These are phyloP conservation scores for Scheffersomyces parashehatae DNA, from an alignment of 1,139 yeast genomes.

Conservation along the genomic window DNA sequence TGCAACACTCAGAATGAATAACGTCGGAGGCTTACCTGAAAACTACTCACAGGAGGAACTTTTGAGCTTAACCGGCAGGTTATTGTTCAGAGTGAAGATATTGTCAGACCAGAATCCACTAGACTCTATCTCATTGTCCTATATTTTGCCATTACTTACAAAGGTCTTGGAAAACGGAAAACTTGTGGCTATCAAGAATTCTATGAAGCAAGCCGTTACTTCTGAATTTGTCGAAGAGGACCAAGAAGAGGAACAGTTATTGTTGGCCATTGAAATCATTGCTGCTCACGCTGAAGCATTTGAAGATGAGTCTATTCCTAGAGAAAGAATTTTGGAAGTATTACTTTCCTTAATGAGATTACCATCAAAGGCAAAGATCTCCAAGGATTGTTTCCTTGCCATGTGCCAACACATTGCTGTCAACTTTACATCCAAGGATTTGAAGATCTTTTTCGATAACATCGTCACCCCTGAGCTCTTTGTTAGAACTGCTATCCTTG, in stretches of 20 bases:
- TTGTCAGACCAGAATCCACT: slow-evolving; percentile 72
- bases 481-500: slow-evolving; percentile 78
- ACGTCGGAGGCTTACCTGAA: slow-evolving; percentile 40
- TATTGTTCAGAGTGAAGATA: slow-evolving; percentile 74
- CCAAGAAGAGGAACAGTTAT: slow-evolving; percentile 82
- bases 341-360: slow-evolving; percentile 67
- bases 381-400: slow-evolving; percentile 80
- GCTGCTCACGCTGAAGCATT: slow-evolving; percentile 76
- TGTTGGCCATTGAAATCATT: slow-evolving; percentile 76
- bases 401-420: slow-evolving; percentile 74
- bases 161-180: slow-evolving; percentile 65
- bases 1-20: slow-evolving; percentile 60
- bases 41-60: slow-evolving; percentile 53
- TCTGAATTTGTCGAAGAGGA: slow-evolving; percentile 77
- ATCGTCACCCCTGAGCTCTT: slow-evolving; percentile 64
- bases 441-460: slow-evolving; percentile 58
- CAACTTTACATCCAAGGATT: slow-evolving; percentile 56
- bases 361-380: slow-evolving; percentile 76
- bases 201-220: slow-evolving; percentile 48
- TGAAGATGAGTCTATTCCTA: slow-evolving; percentile 65
- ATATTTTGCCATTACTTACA: slow-evolving; percentile 70
- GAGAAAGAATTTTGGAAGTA: slow-evolving; percentile 61
- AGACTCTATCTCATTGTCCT: slow-evolving; percentile 68
- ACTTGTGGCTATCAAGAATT: slow-evolving; percentile 49
- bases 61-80: slow-evolving; percentile 56